phyloP scores from a whole-genome alignment of 2,329 filamentous ascomycete species.

The Alternaria viburni region DNA sequence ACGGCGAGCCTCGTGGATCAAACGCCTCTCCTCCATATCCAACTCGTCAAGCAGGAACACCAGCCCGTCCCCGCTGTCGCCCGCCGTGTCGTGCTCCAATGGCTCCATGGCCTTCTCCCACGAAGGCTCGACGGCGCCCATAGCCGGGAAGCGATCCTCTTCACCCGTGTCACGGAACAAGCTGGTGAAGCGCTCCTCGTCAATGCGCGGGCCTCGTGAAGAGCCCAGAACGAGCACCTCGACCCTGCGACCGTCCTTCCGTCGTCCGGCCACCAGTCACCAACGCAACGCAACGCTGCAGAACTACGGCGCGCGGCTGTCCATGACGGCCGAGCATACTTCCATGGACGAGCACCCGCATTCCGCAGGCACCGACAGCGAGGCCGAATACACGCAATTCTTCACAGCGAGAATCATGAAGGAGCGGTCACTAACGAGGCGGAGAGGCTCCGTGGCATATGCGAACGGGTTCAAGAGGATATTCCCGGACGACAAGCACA shows the following conservation, averaged over 20 bases:
- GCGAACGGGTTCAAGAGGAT: slow-evolving; percentile 53
- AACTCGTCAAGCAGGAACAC: slow-evolving; percentile 69
- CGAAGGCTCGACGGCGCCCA: slow-evolving; percentile 66
- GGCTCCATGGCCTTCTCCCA: slow-evolving; percentile 57
- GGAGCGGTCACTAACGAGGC: slow-evolving; percentile 48
- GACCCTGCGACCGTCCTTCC: slow-evolving; percentile 69
- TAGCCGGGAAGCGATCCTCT: slow-evolving; percentile 56
- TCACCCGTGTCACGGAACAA: slow-evolving; percentile 69
- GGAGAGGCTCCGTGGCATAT: slow-evolving; percentile 48
- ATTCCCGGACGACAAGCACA: slow-evolving; percentile 51
- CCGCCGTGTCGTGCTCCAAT: slow-evolving; percentile 70
- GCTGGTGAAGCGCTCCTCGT: slow-evolving; percentile 74
- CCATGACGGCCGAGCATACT: slow-evolving; percentile 33
- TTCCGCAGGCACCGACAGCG: slow-evolving; percentile 30
- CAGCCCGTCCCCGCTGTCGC: slow-evolving; percentile 69
- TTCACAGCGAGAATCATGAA: slow-evolving; percentile 46
- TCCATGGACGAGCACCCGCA: slow-evolving; percentile 26
- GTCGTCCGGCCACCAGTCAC: slow-evolving; percentile 78
- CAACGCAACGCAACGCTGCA: slow-evolving; percentile 76
- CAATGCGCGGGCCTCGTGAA: slow-evolving; percentile 57
- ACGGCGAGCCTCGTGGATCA: slow-evolving; percentile 70
- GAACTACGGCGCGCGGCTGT: slow-evolving; percentile 52
- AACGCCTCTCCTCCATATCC: slow-evolving; percentile 71
- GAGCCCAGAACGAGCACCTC: slow-evolving; percentile 59
- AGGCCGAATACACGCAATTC: slow-evolving; percentile 45